Evolutionary conservation across 495 filamentous ascomycete genomes (phyloP).

Genomic region (Penicillium nucicola): DNA sequence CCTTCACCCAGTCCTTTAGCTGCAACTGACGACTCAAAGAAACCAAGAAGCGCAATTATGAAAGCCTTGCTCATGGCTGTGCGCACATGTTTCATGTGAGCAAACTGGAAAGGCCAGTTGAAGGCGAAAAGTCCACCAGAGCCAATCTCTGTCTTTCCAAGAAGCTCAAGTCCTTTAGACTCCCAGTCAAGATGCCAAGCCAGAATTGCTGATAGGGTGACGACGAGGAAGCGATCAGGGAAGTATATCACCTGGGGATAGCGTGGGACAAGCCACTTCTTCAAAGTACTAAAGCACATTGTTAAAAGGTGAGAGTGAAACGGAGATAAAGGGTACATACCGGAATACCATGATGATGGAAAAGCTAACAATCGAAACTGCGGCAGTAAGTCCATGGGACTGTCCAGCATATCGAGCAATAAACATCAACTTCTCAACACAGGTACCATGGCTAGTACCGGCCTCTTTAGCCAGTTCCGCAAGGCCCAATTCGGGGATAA

Average conservation of each 20-base stretch:
- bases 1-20: slow-evolving; percentile 80
- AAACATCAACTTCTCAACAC: slow-evolving; percentile 79
- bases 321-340: slow-evolving; percentile 34
- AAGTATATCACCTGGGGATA: slow-evolving; percentile 83
- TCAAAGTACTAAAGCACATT: slow-evolving; percentile 58
- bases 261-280: slow-evolving; percentile 75
- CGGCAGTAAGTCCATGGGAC: slow-evolving; percentile 68
- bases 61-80: slow-evolving; percentile 89
- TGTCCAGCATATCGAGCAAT: slow-evolving; percentile 61
- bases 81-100: slow-evolving; percentile 75
- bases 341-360: slow-evolving; percentile 82
- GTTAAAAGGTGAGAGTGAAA: slow-evolving; percentile 1
- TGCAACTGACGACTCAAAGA: slow-evolving; percentile 98
- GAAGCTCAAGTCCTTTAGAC: slow-evolving; percentile 70
- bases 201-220: slow-evolving; percentile 79
- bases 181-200: slow-evolving; percentile 82
- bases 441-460: slow-evolving; percentile 74
- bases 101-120: slow-evolving; percentile 75
- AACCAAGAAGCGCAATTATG: slow-evolving; percentile 89
- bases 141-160: slow-evolving; percentile 74
- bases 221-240: slow-evolving; percentile 88
- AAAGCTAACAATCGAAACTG: slow-evolving; percentile 77
- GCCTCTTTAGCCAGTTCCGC: slow-evolving; percentile 53
- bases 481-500: slow-evolving; percentile 86
- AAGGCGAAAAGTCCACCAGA: slow-evolving; percentile 64